Evolutionary conservation across 441 rosid species (phyloP).

Genomic region (Erodium texanum): DNA sequence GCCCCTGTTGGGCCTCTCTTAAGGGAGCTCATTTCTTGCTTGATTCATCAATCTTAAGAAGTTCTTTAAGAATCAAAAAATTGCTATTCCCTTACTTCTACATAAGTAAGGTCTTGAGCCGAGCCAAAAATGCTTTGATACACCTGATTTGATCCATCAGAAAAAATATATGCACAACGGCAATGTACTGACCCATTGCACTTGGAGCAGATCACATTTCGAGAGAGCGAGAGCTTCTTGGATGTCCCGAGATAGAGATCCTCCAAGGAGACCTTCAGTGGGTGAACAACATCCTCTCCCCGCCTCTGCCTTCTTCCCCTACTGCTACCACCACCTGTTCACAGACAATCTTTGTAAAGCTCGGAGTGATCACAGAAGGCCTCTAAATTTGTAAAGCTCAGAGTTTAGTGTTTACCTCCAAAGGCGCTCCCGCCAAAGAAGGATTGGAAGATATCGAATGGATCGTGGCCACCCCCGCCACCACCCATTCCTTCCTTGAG

Average conservation of each 20-base stretch:
- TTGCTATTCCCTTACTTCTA: too few species aligned
- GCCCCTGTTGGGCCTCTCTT: too few species aligned
- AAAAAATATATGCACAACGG: too few species aligned
- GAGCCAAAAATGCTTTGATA: too few species aligned
- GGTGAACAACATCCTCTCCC: constrained; percentile 84
- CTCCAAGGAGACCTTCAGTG: constrained; percentile 74
- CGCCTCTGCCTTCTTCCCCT: constrained; percentile 79
- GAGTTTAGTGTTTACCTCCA: constrained; percentile 10
- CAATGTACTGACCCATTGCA: constrained; percentile 62
- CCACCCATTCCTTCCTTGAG: constrained; percentile 30
- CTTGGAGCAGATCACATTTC: constrained; percentile 54
- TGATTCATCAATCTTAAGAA: too few species aligned
- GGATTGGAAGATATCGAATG: constrained; percentile 75
- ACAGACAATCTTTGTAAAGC: background rate
- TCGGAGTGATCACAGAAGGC: background rate
- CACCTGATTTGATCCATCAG: too few species aligned
- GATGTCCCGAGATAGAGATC: constrained; percentile 71
- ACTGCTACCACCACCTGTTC: constrained; percentile 60
- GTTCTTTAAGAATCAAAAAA: too few species aligned
- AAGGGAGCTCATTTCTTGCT: too few species aligned
- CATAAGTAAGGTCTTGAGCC: too few species aligned
- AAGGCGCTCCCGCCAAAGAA: constrained; percentile 63
- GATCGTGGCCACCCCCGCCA: constrained; percentile 18
- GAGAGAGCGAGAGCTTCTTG: constrained; percentile 36
- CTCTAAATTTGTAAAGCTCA: background rate